Percentiles rank a stretch among this genome's conserved stretches.
Evolutionary conservation across 805 yeast species (phyloP).

Genomic region (Vanderwaltozyma verrucispora): DNA sequence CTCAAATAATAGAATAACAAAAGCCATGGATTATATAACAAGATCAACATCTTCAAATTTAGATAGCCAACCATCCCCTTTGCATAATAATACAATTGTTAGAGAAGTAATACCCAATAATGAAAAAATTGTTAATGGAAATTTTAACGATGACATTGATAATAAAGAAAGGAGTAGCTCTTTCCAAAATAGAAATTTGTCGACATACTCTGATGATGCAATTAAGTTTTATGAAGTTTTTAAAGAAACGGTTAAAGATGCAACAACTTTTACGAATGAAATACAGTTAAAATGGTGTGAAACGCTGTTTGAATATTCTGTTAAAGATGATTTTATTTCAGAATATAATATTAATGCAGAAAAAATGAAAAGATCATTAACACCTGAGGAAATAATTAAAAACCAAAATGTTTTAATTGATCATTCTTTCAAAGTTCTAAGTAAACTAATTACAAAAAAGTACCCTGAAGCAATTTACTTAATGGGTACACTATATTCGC

Average conservation of each 20-base stretch:
- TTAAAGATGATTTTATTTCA: conserved; percentile 32
- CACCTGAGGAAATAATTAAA: conserved; percentile 35
- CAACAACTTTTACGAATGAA: conserved; percentile 33
- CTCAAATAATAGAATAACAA: not conserved
- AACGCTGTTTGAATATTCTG: conserved; percentile 39
- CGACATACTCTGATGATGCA: conserved; percentile 11
- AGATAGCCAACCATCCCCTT: not conserved
- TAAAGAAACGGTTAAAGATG: conserved; percentile 17
- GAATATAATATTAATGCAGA: conserved; percentile 40
- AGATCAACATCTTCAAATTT: not conserved
- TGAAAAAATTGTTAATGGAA: no score
- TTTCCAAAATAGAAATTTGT: not conserved
- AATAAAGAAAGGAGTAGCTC: not conserved
- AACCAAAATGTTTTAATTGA: conserved; percentile 46
- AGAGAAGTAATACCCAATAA: not conserved
- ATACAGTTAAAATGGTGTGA: conserved; percentile 60
- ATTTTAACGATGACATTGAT: no score
- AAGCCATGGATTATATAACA: not conserved
- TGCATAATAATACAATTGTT: not conserved
- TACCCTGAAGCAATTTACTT: conserved; percentile 46
- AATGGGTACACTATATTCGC: conserved; percentile 53
- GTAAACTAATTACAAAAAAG: conserved; percentile 41
- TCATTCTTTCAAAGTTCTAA: conserved; percentile 50
- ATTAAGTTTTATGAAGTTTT: conserved; percentile 17
- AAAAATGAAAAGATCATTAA: conserved; percentile 30